A percentile compares a stretch with the other conserved stretches of the same genome.
phyloP scores from a whole-genome alignment of 306 rosid genomes.

The Albizia julibrissin region DNA sequence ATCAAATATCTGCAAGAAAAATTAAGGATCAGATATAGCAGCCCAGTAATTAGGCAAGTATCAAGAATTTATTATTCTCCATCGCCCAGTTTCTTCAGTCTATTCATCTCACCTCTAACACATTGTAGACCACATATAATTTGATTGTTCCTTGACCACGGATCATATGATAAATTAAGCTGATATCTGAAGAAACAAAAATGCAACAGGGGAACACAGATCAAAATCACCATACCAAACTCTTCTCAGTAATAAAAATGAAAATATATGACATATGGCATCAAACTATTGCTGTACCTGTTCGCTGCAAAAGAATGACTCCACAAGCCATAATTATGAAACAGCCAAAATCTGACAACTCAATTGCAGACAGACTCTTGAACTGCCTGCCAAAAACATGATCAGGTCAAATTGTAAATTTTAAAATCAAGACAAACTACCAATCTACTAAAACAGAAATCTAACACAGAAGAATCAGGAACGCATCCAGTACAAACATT shows the following conservation, averaged over 20 bases:
- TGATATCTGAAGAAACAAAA: conserved; percentile 67
- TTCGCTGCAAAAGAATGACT: conserved; percentile 78
- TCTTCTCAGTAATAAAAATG: conserved; percentile 21
- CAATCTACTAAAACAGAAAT: conserved; percentile 29
- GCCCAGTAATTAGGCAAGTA: conserved; percentile 23
- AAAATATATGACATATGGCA: conserved; percentile 9
- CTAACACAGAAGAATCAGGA: conserved; percentile 29
- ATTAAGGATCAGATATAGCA: conserved; percentile 38
- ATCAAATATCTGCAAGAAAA: conserved; percentile 85
- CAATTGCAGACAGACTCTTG: conserved; percentile 80
- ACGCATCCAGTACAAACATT: background rate
- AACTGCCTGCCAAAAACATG: conserved; percentile 87
- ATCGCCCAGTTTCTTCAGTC: conserved; percentile 25
- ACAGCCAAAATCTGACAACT: conserved; percentile 88
- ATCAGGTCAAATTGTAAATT: conserved; percentile 47
- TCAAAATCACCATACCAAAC: conserved; percentile 28
- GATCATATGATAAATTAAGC: conserved; percentile 98
- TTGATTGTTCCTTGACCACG: conserved; percentile 98
- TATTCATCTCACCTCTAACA: conserved; percentile 77
- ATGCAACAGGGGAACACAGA: conserved; percentile 11
- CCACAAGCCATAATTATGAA: conserved; percentile 83
- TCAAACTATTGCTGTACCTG: conserved; percentile 54
- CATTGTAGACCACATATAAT: conserved; percentile 92
- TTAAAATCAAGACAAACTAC: conserved; percentile 27
- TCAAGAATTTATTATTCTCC: conserved; percentile 13